These are phyloP conservation scores for Myrica gale DNA, from an alignment of 306 rosid genomes.

Conservation along the genomic window DNA sequence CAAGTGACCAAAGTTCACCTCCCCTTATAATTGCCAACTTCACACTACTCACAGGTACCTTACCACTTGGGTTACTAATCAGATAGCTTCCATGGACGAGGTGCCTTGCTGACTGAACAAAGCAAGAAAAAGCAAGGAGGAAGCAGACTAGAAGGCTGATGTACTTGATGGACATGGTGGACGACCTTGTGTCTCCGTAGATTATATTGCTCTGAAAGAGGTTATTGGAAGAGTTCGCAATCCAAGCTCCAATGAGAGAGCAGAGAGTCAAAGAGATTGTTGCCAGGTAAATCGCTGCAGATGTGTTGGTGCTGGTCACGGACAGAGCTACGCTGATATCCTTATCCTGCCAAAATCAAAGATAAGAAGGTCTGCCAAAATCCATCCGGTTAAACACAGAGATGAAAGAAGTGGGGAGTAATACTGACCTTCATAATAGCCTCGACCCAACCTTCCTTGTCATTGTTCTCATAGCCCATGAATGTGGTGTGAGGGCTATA, in stretches of 20 bases:
- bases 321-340: slow-evolving; percentile 40
- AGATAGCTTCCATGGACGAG: slow-evolving; percentile 76
- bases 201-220: slow-evolving; percentile 47
- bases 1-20: slow-evolving; percentile 69
- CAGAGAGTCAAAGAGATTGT: slow-evolving; percentile 58
- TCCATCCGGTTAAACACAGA: not conserved
- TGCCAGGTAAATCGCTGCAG: slow-evolving; percentile 61
- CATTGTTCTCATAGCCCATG: slow-evolving; percentile 73
- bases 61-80: slow-evolving; percentile 50
- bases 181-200: slow-evolving; percentile 53
- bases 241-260: slow-evolving; percentile 77
- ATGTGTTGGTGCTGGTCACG: slow-evolving; percentile 49
- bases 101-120: slow-evolving; percentile 69
- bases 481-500: slow-evolving; percentile 62
- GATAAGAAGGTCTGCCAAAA: not conserved
- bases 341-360: slow-evolving; percentile 37
- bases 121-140: slow-evolving; percentile 66
- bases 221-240: slow-evolving; percentile 39
- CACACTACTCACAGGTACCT: slow-evolving; percentile 48
- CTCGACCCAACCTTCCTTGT: slow-evolving; percentile 67
- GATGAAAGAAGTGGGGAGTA: not conserved
- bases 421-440: slow-evolving; percentile 62
- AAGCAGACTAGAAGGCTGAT: slow-evolving; percentile 57
- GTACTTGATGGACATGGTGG: slow-evolving; percentile 56
- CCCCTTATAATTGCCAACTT: slow-evolving; percentile 72